These are phyloP conservation scores for Leishmania lainsoni DNA, from an alignment of 208 protist species.

Conservation along the genomic window DNA sequence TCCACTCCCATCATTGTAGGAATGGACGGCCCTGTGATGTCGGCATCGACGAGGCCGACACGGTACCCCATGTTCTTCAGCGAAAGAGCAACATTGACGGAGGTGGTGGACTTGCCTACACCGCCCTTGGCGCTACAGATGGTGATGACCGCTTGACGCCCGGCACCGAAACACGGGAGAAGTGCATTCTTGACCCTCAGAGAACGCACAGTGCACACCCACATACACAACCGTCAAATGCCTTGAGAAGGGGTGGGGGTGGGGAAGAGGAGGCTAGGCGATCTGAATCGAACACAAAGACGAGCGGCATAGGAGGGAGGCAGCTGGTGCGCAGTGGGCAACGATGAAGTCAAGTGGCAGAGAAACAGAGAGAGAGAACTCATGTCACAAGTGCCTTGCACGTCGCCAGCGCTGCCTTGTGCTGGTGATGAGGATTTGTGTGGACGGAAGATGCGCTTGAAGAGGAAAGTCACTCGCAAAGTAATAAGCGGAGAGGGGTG, in stretches of 20 bases:
- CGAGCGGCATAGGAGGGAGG: background rate
- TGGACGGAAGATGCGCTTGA: background rate
- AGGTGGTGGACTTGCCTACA: slow-evolving; percentile 94
- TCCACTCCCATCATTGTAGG: slow-evolving; percentile 89
- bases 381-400: background rate
- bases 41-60: slow-evolving; percentile 91
- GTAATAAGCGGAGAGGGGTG: background rate
- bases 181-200: slow-evolving; percentile 33
- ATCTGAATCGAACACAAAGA: background rate
- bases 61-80: slow-evolving; percentile 77
- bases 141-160: slow-evolving; percentile 85
- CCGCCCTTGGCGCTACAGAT: slow-evolving; percentile 93
- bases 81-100: slow-evolving; percentile 88
- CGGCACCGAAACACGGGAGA: slow-evolving; percentile 52
- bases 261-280: background rate
- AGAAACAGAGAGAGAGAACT: slow-evolving; percentile 1
- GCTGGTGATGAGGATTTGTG: background rate
- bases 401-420: background rate
- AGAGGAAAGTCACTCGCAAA: background rate
- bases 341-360: background rate
- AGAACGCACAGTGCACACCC: background rate
- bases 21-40: slow-evolving; percentile 92
- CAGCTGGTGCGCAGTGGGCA: background rate
- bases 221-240: background rate
- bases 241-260: background rate